Base-by-base conservation (phyloP, 2,329 filamentous ascomycete genomes). In the Lecanoromycetidae sp. region DNA sequence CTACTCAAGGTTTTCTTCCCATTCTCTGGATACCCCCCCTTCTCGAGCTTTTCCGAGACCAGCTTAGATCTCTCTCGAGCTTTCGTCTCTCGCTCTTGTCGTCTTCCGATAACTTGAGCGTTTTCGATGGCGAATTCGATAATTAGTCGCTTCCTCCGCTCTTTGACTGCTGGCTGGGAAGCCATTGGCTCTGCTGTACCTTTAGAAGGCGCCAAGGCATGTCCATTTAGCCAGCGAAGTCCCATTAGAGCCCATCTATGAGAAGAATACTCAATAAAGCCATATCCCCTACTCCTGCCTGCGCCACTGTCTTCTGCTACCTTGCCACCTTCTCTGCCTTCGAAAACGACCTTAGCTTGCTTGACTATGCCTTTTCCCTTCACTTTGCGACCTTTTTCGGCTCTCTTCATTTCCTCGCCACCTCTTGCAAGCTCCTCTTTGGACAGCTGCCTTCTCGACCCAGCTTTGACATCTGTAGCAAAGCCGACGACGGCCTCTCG, bases 51-150 rank as follows among this genome's bases (percentile, higher is more conserved):
- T 34, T 43, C 43, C 15, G 34, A 36, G 12, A 46, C 41, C 12
- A 38, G 6, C 25, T 45, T 52, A 13, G 52, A 52, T n/a, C 68
- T 64, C 52, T 71, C 64, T 34, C 71, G 63, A 4, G 71, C 67
- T 54, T 77, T 77, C 43, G 67, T 63, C 60, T 87, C 81, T 40
- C 70, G 70, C 52, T 80, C 77, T 51, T 72, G 76, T 46, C 93
- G 76, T 54, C 91, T 75, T 55, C 81, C 76, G n/a, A 98, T 82
- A 1, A 98, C 91, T 59, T 95, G 88, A 1, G 87, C 88, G 58
- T 98, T 98, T 67, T 98, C 91, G 62, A 98, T 94, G 17, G 91
- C 87, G 62, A 98, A 98, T 64, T 98, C 93, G 30, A 90, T 90
- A 60, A 98, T 87, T 43, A 98, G 68, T 10, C 91, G 76, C 65